These are phyloP conservation scores for Populus tomentosa DNA, from an alignment of 441 rosid species.

Conservation along the genomic window DNA sequence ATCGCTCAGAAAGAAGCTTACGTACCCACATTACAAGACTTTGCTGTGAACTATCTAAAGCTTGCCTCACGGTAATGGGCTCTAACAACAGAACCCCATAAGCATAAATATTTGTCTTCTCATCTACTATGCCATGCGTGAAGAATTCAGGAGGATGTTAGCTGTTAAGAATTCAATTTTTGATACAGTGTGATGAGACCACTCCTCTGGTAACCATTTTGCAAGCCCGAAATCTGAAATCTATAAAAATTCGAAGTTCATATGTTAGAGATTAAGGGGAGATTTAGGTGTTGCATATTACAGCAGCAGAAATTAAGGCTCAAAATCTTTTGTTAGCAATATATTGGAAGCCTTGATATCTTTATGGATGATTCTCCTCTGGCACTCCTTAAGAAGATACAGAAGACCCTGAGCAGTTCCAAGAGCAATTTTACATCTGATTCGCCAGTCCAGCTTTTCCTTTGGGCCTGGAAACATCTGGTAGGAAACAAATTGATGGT, in stretches of 20 bases:
- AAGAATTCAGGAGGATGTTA: conserved; percentile 94
- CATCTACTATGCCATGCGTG: conserved; percentile 90
- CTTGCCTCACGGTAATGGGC: conserved; percentile 81
- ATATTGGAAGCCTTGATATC: conserved; percentile 92
- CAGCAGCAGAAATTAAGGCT: conserved; percentile 17
- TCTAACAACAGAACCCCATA: conserved; percentile 76
- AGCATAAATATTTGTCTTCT: conserved; percentile 88
- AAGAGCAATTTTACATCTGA: conserved; percentile 62
- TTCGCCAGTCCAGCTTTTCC: conserved; percentile 61
- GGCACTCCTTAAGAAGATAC: conserved; percentile 90
- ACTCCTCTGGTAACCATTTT: conserved; percentile 89
- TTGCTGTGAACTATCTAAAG: conserved; percentile 65
- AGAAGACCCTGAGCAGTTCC: conserved; percentile 83
- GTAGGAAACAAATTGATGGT: not conserved
- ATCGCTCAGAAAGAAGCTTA: conserved; percentile 7
- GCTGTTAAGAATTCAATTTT: conserved; percentile 62
- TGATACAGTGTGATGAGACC: conserved; percentile 84
- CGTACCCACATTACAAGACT: conserved; percentile 96
- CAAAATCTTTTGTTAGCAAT: conserved; percentile 70
- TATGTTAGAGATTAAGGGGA: conserved; percentile 1
- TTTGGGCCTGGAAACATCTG: conserved; percentile 37
- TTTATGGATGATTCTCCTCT: conserved; percentile 88
- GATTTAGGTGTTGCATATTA: not conserved
- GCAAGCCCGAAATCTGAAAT: conserved; percentile 94
- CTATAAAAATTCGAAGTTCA: conserved; percentile 29